Conservation (phyloP, 345 rosid genomes). For the Mallotus nudiflorus region DNA sequence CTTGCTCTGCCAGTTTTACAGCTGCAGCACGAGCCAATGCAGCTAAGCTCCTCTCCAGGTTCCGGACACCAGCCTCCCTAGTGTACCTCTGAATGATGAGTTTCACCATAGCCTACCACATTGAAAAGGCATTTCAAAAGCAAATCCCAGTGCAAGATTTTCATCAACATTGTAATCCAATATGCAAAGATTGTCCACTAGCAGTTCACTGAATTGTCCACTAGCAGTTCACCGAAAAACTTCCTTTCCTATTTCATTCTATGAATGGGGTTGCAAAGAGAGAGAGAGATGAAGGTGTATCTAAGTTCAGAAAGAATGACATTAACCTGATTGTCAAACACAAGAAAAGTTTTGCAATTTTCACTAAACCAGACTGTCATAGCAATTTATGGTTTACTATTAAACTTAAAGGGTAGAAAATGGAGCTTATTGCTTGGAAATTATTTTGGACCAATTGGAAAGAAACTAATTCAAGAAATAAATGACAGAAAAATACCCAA, state of each 20-base stretch:
- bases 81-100: slow-evolving; percentile 90
- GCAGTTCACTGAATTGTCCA: neutral
- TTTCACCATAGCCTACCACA: slow-evolving; percentile 73
- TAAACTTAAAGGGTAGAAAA: neutral
- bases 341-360: neutral
- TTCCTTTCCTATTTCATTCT: neutral
- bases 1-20: slow-evolving; percentile 85
- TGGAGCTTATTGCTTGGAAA: neutral
- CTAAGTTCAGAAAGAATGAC: neutral
- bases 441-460: neutral
- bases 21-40: slow-evolving; percentile 99
- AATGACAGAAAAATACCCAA: neutral
- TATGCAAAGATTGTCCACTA: neutral
- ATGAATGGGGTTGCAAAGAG: neutral
- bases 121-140: neutral
- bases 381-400: neutral
- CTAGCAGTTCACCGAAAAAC: neutral
- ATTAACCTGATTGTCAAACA: neutral
- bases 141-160: neutral
- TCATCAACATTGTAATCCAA: no score
- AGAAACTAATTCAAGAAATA: neutral
- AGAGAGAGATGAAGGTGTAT: neutral
- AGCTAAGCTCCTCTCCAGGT: slow-evolving; percentile 86
- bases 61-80: slow-evolving; percentile 97
- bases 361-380: neutral